Percentiles rank a stretch among this genome's conserved stretches.
These are phyloP conservation scores for Auricularia sp. DNA, from an alignment of 768 basidiomycete species.

Conservation along the genomic window DNA sequence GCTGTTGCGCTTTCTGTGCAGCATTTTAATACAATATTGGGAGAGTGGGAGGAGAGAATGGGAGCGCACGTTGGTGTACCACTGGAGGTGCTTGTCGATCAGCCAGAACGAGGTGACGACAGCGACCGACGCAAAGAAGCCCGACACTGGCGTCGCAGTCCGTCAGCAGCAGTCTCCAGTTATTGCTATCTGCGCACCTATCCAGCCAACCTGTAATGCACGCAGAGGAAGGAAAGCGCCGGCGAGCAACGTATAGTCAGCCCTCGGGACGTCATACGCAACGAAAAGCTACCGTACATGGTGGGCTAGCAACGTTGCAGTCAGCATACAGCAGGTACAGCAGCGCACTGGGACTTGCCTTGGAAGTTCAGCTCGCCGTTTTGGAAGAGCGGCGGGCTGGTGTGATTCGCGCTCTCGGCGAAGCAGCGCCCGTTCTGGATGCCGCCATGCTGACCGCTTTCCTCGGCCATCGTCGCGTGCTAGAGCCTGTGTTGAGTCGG, in stretches of 20 bases:
- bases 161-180: too few relatives aligned
- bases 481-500: too few relatives aligned
- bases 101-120: conserved; percentile 57
- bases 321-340: not conserved
- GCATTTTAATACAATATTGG: too few relatives aligned
- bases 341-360: conserved; percentile 29
- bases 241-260: not conserved
- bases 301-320: conserved; percentile 30
- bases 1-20: conserved; percentile 53
- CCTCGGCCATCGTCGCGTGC: not conserved
- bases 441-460: not conserved
- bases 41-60: not conserved
- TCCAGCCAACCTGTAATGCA: conserved; percentile 56
- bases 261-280: not conserved
- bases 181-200: not conserved
- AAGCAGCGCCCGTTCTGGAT: conserved; percentile 15
- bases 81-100: conserved; percentile 59
- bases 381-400: conserved; percentile 48
- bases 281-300: conserved; percentile 31
- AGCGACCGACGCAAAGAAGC: conserved; percentile 47
- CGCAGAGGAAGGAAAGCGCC: not conserved
- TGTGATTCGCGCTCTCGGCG: conserved; percentile 31
- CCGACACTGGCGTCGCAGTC: conserved; percentile 24
- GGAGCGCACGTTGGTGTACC: conserved; percentile 51
- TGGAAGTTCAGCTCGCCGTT: conserved; percentile 52